These are phyloP conservation scores for Crithidia sp. DNA, from an alignment of 208 protist species.

Conservation along the genomic window DNA sequence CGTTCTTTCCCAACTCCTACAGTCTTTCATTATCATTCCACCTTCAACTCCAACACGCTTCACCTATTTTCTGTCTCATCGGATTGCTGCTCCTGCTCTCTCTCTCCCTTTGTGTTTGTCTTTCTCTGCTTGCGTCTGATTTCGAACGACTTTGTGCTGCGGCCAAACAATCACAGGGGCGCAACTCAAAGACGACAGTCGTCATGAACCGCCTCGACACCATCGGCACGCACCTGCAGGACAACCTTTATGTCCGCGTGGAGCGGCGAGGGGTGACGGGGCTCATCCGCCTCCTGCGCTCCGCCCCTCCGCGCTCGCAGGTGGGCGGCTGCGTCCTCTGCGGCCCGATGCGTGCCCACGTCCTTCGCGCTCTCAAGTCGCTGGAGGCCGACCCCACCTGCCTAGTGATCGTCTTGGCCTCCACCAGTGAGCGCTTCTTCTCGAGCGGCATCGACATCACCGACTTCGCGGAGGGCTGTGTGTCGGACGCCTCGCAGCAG, in stretches of 20 bases:
- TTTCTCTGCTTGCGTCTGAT: too few relatives aligned
- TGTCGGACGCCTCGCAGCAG: slow-evolving; percentile 32
- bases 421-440: slow-evolving; percentile 61
- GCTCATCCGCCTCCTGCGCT: slow-evolving; percentile 53
- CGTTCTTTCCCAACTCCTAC: too few relatives aligned
- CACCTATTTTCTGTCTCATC: too few relatives aligned
- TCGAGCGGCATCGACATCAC: slow-evolving; percentile 70
- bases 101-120: too few relatives aligned
- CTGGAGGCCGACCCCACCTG: slow-evolving; percentile 46
- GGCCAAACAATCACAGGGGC: neutral
- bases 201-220: slow-evolving; percentile 30
- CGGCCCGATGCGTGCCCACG: slow-evolving; percentile 43
- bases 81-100: too few relatives aligned
- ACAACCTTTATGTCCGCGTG: slow-evolving; percentile 57
- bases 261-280: slow-evolving; percentile 47
- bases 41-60: too few relatives aligned
- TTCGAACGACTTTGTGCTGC: neutral
- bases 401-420: slow-evolving; percentile 42
- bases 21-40: too few relatives aligned
- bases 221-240: slow-evolving; percentile 47
- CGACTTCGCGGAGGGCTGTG: slow-evolving; percentile 48
- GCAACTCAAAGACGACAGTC: neutral
- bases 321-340: slow-evolving; percentile 44
- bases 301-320: slow-evolving; percentile 37
- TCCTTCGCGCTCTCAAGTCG: slow-evolving; percentile 47